Evolutionary conservation across 768 basidiomycete genomes (phyloP).

Genomic region (Mycena alexandri): DNA sequence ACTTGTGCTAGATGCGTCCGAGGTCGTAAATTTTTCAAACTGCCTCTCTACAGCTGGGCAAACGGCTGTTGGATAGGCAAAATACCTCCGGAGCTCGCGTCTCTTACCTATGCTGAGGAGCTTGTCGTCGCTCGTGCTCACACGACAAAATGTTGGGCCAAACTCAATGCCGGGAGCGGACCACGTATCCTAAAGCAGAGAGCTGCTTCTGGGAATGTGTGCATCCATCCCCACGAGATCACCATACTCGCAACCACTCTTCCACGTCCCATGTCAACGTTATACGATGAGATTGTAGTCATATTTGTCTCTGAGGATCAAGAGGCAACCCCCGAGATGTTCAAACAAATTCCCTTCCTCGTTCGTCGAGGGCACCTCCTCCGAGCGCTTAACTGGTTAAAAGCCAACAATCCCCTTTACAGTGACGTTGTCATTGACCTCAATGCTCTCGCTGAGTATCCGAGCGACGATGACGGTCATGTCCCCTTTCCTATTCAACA

Average conservation of each 20-base stretch:
- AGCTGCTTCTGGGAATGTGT: constrained; percentile 33
- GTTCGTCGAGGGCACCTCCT: constrained; percentile 20
- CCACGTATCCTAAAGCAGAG: constrained; percentile 12
- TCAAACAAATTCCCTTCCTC: constrained; percentile 31
- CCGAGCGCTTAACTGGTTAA: constrained; percentile 19
- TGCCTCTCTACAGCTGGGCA: no score
- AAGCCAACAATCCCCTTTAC: constrained; percentile 1
- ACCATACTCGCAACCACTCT: neutral
- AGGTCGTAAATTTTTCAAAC: no score
- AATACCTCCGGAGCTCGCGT: neutral
- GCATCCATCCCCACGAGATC: constrained; percentile 35
- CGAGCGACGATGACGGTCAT: neutral
- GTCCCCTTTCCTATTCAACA: constrained; percentile 1
- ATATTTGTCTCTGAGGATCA: constrained; percentile 12
- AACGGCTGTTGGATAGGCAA: neutral
- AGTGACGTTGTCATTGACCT: neutral
- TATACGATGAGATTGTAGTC: constrained; percentile 5
- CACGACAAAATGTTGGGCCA: constrained; percentile 3
- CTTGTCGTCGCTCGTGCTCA: constrained; percentile 1
- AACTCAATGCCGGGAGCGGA: neutral
- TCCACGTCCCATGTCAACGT: constrained; percentile 18
- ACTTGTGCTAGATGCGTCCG: neutral
- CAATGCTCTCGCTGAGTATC: constrained; percentile 8
- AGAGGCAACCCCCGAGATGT: constrained; percentile 12
- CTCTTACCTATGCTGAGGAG: constrained; percentile 4